Evolutionary conservation across 2,329 filamentous ascomycete genomes (phyloP).

Genomic region (Trichoderma polysporum): DNA sequence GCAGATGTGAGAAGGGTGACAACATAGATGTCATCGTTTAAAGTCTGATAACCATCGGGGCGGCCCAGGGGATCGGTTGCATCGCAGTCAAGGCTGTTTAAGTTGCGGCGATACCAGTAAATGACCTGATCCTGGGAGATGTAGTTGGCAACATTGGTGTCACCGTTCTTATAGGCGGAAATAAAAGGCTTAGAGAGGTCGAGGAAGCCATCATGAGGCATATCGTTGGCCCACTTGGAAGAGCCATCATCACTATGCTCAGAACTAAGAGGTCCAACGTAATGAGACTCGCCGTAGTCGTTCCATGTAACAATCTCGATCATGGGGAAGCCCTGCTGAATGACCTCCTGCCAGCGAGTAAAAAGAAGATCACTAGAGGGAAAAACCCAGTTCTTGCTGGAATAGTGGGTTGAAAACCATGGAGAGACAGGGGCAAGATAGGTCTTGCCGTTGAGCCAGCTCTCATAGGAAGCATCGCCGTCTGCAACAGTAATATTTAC

Average conservation of each 20-base stretch:
- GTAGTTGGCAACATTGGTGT: constrained; percentile 39
- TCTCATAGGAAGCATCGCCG: constrained; percentile 37
- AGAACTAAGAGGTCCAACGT: constrained; percentile 49
- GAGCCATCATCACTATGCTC: constrained; percentile 44
- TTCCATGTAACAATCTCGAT: constrained; percentile 34
- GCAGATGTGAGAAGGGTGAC: constrained; percentile 49
- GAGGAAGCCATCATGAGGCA: constrained; percentile 52
- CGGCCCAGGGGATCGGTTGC: constrained; percentile 53
- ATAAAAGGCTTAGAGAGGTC: constrained; percentile 55
- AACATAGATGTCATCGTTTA: constrained; percentile 52
- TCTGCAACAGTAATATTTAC: constrained; percentile 41
- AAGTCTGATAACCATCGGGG: constrained; percentile 49
- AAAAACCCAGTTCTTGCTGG: constrained; percentile 55
- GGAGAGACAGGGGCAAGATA: constrained; percentile 48
- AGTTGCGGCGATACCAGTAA: constrained; percentile 57
- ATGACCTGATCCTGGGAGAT: constrained; percentile 50
- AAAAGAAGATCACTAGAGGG: constrained; percentile 59
- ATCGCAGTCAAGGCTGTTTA: constrained; percentile 47
- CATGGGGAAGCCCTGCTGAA: constrained; percentile 47
- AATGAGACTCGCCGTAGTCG: constrained; percentile 56
- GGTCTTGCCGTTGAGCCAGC: constrained; percentile 41
- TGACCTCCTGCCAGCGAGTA: constrained; percentile 53
- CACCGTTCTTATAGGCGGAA: constrained; percentile 50
- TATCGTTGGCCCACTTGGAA: constrained; percentile 51
- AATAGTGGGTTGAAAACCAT: constrained; percentile 50